A percentile compares a stretch with the other conserved stretches of the same genome.
Conservation (phyloP, 257 asterid genomes). For the Solanum lignicaule region DNA sequence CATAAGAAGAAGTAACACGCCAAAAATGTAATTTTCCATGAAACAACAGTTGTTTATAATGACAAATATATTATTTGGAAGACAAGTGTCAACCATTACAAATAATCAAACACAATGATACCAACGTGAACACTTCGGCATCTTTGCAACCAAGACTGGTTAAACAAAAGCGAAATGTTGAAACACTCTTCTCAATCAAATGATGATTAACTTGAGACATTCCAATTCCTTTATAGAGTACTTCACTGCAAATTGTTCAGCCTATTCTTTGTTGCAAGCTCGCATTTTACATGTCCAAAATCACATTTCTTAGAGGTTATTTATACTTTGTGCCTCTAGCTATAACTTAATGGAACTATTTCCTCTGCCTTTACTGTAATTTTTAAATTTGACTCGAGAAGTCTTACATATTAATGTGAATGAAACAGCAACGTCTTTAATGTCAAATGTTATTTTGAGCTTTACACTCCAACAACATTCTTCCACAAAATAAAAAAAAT, state of each 20-base stretch:
- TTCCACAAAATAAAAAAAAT: neutral
- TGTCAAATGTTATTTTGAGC: neutral
- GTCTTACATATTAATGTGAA: neutral
- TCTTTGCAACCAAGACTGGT: neutral
- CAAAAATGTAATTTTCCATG: neutral
- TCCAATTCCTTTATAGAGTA: neutral
- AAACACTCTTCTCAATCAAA: neutral
- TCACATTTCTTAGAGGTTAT: neutral
- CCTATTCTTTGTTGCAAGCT: neutral
- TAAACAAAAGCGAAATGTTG: neutral
- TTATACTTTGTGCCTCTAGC: neutral
- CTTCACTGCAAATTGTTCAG: neutral
- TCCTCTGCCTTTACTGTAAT: neutral
- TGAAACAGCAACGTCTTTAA: neutral
- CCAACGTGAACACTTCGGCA: neutral
- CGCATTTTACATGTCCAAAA: neutral
- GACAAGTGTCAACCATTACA: neutral
- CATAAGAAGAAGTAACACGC: neutral
- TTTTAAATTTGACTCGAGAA: neutral
- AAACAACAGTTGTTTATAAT: neutral
- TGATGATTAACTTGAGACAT: neutral
- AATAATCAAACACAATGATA: neutral
- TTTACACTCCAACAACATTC: neutral
- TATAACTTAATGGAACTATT: neutral
- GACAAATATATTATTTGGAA: neutral